phyloP scores from a whole-genome alignment of 1,284 basidiomycete species.

The Ceratorhiza oryzae-sativae region DNA sequence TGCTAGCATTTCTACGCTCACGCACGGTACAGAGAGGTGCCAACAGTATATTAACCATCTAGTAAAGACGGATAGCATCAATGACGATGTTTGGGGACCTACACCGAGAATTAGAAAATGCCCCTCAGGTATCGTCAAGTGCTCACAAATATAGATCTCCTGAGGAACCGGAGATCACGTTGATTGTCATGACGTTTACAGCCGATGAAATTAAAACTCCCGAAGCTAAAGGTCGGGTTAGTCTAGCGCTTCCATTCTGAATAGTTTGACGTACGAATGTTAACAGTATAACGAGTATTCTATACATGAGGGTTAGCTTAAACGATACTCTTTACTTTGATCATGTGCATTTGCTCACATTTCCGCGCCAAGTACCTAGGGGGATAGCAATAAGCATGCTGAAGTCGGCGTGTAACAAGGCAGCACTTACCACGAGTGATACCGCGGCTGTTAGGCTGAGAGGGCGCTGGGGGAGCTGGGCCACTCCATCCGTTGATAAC shows the following conservation, averaged over 20 bases:
- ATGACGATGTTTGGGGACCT: constrained; percentile 36
- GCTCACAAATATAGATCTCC: constrained; percentile 20
- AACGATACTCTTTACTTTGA: background rate
- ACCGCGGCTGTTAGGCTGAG: constrained; percentile 40
- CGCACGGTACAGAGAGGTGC: no score
- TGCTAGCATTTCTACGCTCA: no score
- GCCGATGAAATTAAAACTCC: constrained; percentile 30
- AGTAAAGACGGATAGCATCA: constrained; percentile 22
- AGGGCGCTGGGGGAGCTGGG: constrained; percentile 38
- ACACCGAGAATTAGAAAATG: background rate
- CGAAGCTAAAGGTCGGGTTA: background rate
- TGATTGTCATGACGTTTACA: constrained; percentile 36
- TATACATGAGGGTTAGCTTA: background rate
- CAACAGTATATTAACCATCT: no score
- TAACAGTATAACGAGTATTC: constrained; percentile 33
- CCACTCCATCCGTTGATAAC: constrained; percentile 40
- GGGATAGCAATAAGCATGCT: background rate
- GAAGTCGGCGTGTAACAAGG: background rate
- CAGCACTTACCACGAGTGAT: constrained; percentile 39
- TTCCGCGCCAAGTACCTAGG: constrained; percentile 38
- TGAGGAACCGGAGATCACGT: constrained; percentile 32
- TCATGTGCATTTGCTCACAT: background rate
- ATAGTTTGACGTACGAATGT: constrained; percentile 18
- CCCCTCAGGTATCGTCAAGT: background rate
- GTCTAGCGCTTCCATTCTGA: background rate